These are phyloP conservation scores for Candida corydali DNA, from an alignment of 805 yeast genomes.

Conservation along the genomic window DNA sequence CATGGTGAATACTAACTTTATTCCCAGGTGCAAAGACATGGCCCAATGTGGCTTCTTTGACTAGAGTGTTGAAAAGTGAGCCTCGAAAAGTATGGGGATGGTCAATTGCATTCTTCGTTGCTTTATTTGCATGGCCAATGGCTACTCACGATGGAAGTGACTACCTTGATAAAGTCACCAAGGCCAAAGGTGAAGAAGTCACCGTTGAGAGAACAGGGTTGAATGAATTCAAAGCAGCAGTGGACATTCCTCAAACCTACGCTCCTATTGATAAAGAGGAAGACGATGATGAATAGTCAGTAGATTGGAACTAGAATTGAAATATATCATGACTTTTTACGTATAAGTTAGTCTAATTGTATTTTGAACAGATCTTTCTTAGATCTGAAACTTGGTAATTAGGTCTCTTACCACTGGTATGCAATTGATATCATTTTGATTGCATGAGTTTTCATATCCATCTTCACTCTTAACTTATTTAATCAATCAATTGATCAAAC, in stretches of 20 bases:
- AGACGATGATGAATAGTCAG: slow-evolving; percentile 4
- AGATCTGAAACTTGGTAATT: too few relatives aligned
- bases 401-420: too few relatives aligned
- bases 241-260: slow-evolving; percentile 8
- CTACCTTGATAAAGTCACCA: slow-evolving; percentile 1
- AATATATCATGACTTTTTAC: too few relatives aligned
- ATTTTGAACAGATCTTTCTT: too few relatives aligned
- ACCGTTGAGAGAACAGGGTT: slow-evolving; percentile 4
- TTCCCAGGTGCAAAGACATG: slow-evolving; percentile 1
- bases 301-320: too few relatives aligned
- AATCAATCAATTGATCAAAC: too few relatives aligned
- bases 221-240: slow-evolving; percentile 4
- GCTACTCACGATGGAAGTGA: slow-evolving; percentile 3
- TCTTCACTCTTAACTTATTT: too few relatives aligned
- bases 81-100: slow-evolving; percentile 3
- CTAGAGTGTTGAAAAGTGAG: neutral
- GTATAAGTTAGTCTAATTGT: too few relatives aligned
- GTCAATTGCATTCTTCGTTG: slow-evolving; percentile 2
- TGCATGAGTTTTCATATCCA: too few relatives aligned
- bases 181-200: slow-evolving; percentile 10
- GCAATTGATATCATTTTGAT: too few relatives aligned
- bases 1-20: neutral
- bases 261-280: slow-evolving; percentile 5
- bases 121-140: slow-evolving; percentile 3
- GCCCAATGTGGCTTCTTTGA: neutral